Percentiles rank a stretch among this genome's conserved stretches.
Evolutionary conservation across 345 rosid genomes (phyloP).

Genomic region (Luvunga scandens): DNA sequence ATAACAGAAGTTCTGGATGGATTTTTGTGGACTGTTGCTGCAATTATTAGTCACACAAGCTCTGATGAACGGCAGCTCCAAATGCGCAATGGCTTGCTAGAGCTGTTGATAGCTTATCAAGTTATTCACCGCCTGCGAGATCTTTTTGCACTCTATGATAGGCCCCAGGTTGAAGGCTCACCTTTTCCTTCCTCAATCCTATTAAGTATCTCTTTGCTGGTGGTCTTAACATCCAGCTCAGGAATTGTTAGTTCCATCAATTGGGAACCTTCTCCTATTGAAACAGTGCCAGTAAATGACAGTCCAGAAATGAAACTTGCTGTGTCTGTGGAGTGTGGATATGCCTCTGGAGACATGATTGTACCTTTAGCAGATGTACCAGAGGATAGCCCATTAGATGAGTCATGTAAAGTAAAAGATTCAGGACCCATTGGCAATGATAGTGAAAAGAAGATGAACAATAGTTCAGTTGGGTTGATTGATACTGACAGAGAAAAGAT

Average conservation of each 20-base stretch:
- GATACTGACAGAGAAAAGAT: slow-evolving; percentile 9
- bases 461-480: slow-evolving; percentile 22
- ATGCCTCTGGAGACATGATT: slow-evolving; percentile 30
- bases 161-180: slow-evolving; percentile 81
- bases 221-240: slow-evolving; percentile 53
- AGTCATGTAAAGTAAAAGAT: slow-evolving; percentile 21
- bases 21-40: slow-evolving; percentile 53
- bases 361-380: slow-evolving; percentile 27
- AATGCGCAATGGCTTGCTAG: slow-evolving; percentile 71
- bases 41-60: slow-evolving; percentile 53
- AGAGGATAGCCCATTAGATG: slow-evolving; percentile 34
- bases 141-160: slow-evolving; percentile 75
- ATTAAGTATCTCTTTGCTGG: slow-evolving; percentile 59
- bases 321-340: slow-evolving; percentile 23
- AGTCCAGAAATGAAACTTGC: slow-evolving; percentile 29
- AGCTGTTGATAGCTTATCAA: slow-evolving; percentile 66
- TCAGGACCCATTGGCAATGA: slow-evolving; percentile 14
- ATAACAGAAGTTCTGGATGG: slow-evolving; percentile 65
- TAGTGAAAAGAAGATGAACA: slow-evolving; percentile 28
- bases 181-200: slow-evolving; percentile 75
- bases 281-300: slow-evolving; percentile 23
- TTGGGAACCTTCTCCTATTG: slow-evolving; percentile 44
- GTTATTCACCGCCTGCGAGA: slow-evolving; percentile 66
- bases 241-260: slow-evolving; percentile 35
- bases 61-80: slow-evolving; percentile 58